Evolutionary conservation across 1,284 basidiomycete species (phyloP).

Genomic region (Ganoderma leucocontextum): DNA sequence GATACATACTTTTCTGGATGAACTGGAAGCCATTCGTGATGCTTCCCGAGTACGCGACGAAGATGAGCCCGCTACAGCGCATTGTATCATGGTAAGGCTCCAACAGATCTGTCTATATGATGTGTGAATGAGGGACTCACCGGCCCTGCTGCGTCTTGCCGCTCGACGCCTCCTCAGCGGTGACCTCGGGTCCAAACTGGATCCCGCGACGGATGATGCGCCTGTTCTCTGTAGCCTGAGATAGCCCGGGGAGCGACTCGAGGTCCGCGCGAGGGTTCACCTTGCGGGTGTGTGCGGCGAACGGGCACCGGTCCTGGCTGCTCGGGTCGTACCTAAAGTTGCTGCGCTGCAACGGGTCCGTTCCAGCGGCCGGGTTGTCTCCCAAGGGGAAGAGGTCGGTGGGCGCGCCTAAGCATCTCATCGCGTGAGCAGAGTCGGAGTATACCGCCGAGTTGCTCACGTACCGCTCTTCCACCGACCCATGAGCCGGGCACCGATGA

Average conservation of each 20-base stretch:
- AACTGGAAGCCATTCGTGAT: constrained; percentile 57
- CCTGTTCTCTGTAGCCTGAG: constrained; percentile 20
- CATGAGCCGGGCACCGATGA: constrained; percentile 61
- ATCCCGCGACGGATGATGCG: constrained; percentile 48
- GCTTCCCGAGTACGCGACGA: constrained; percentile 57
- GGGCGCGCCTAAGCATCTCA: constrained; percentile 41
- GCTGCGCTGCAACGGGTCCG: constrained; percentile 46
- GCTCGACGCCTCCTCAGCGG: constrained; percentile 43
- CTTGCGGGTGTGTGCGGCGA: constrained; percentile 64
- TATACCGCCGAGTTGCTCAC: constrained; percentile 19
- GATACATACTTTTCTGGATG: constrained; percentile 46
- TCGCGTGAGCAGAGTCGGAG: not conserved
- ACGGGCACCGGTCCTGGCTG: constrained; percentile 55
- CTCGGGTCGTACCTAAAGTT: constrained; percentile 47
- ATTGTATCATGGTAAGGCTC: not conserved
- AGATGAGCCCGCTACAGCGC: constrained; percentile 50
- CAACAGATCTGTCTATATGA: not conserved
- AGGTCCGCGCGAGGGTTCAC: constrained; percentile 53
- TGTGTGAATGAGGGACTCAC: constrained; percentile 1
- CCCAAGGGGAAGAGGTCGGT: constrained; percentile 43
- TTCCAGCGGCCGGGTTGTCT: constrained; percentile 44
- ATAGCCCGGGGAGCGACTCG: constrained; percentile 8
- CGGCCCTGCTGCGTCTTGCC: constrained; percentile 51
- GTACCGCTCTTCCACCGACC: constrained; percentile 69
- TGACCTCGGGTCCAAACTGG: constrained; percentile 53